These are phyloP conservation scores for Heterobasidion annosum DNA, from an alignment of 1,284 basidiomycete species.

Conservation along the genomic window DNA sequence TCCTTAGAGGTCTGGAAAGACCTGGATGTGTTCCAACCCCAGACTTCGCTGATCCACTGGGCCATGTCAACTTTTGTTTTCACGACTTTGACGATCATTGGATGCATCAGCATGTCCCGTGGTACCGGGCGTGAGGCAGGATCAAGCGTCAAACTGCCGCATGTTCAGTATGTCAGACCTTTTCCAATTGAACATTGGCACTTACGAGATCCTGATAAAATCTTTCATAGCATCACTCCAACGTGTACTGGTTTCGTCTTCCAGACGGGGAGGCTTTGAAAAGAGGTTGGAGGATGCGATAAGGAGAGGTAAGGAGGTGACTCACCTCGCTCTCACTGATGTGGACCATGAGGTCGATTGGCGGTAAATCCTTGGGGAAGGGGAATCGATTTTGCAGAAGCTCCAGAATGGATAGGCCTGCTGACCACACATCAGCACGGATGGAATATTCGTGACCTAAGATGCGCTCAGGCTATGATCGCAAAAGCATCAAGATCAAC, in stretches of 20 bases:
- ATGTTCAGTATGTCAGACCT: not conserved
- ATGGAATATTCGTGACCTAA: slow-evolving; percentile 86
- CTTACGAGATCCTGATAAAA: slow-evolving; percentile 84
- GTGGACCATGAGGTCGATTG: slow-evolving; percentile 90
- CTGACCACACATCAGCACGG: slow-evolving; percentile 95
- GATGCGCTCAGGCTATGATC: slow-evolving; percentile 81
- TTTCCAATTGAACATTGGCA: slow-evolving; percentile 1
- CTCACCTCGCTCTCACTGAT: slow-evolving; percentile 78
- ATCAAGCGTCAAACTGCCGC: slow-evolving; percentile 21
- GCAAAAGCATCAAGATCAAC: not conserved
- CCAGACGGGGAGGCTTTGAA: slow-evolving; percentile 67
- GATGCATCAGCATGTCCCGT: slow-evolving; percentile 77
- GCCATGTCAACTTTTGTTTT: slow-evolving; percentile 82
- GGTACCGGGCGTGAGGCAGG: slow-evolving; percentile 67
- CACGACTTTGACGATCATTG: slow-evolving; percentile 78
- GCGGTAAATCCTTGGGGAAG: slow-evolving; percentile 85
- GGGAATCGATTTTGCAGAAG: slow-evolving; percentile 93
- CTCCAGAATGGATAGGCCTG: slow-evolving; percentile 91
- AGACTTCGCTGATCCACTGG: slow-evolving; percentile 85
- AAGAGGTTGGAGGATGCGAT: too few species aligned
- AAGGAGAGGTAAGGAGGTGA: slow-evolving; percentile 5
- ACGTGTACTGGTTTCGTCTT: slow-evolving; percentile 58
- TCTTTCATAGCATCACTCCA: slow-evolving; percentile 90
- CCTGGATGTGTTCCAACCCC: slow-evolving; percentile 54
- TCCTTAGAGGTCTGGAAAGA: not conserved